Percentiles rank a stretch among this genome's conserved stretches.
phyloP scores from a whole-genome alignment of 2,329 filamentous ascomycete genomes.

The Huntiella abstrusa region DNA sequence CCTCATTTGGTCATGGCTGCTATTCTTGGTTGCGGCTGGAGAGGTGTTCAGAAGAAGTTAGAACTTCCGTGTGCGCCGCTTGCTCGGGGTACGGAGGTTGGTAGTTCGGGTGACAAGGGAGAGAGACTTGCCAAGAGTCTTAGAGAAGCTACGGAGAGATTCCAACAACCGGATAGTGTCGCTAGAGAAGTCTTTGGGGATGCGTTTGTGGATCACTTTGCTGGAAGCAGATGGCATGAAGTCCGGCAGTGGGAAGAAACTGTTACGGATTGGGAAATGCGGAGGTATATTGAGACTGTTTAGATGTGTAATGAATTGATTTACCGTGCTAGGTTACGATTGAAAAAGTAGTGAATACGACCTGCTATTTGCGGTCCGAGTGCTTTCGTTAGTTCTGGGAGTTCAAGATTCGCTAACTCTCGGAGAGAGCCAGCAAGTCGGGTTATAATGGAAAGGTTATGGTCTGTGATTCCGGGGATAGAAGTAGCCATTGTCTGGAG shows the following conservation, averaged over 20 bases:
- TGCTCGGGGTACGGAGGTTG: constrained; percentile 68
- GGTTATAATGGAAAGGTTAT: constrained; percentile 55
- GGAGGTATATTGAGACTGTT: constrained; percentile 62
- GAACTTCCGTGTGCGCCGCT: constrained; percentile 67
- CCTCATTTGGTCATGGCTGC: constrained; percentile 73
- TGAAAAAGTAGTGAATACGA: constrained; percentile 68
- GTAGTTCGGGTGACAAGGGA: constrained; percentile 50
- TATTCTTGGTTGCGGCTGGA: constrained; percentile 73
- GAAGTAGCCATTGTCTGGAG: constrained; percentile 32
- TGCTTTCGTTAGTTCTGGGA: constrained; percentile 49
- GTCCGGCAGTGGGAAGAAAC: constrained; percentile 83
- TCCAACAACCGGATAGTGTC: constrained; percentile 60
- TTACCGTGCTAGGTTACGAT: constrained; percentile 24
- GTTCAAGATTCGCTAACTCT: constrained; percentile 74
- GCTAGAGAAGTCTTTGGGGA: constrained; percentile 90
- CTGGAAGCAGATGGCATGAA: constrained; percentile 82
- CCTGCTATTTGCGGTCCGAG: constrained; percentile 62
- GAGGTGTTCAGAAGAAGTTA: constrained; percentile 82
- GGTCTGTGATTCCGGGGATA: constrained; percentile 68
- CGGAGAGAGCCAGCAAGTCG: constrained; percentile 55
- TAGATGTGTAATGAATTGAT: constrained; percentile 16
- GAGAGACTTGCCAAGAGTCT: constrained; percentile 65
- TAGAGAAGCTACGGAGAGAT: constrained; percentile 64
- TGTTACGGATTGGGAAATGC: constrained; percentile 86
- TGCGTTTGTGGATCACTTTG: constrained; percentile 89